Base-by-base conservation (phyloP, 2,329 filamentous ascomycete species). In the Arthrobotrys musiformis region DNA sequence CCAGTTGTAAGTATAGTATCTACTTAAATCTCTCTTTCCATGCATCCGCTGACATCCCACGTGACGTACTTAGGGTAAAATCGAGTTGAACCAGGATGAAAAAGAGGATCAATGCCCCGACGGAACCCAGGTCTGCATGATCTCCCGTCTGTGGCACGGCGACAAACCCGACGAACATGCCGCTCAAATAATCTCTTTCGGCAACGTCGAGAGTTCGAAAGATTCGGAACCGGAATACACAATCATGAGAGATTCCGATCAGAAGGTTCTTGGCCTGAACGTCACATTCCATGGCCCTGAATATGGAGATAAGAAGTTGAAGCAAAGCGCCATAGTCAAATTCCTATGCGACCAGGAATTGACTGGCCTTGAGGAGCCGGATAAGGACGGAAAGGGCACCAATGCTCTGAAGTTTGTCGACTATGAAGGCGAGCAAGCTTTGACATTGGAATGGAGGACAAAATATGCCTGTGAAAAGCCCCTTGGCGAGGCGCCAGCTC, bases 271-370 rank as follows among this genome's bases (percentile, higher is more conserved):
- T 72, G 89, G 90, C n/a, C 88, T 89, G 13, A 86, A 85, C 52
- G 85, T 87, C 78, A 84, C 84, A 9, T 82, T 87, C 6, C 85
- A 88, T 58, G 91, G 89, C 6, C 88, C 87, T 11, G 83, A 85
- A 54, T 86, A 87, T 61, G 82, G 84, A n/a, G 86, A 87, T 64
- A 85, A 86, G 58, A 85, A 86, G 84, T 62, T 62, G 28, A 85
- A 88, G 75, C 92, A 96, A 83, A 90, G 89, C 81, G 92, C 93
- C 2, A 87, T 97, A 8, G 88, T 98, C 66, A 92, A 97, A 81
- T 93, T 98, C 80, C 83, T 94, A 19, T 99, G 95, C 84, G 91
- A 97, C 81, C 90, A 90, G 7, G 94, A 94, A 0, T 87, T 91
- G 5, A 94, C 97, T 84, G 86, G 79, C 22, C 44, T 42, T 89